Base-by-base conservation (phyloP, 2,329 filamentous ascomycete species). In the Blastomyces percursus region DNA sequence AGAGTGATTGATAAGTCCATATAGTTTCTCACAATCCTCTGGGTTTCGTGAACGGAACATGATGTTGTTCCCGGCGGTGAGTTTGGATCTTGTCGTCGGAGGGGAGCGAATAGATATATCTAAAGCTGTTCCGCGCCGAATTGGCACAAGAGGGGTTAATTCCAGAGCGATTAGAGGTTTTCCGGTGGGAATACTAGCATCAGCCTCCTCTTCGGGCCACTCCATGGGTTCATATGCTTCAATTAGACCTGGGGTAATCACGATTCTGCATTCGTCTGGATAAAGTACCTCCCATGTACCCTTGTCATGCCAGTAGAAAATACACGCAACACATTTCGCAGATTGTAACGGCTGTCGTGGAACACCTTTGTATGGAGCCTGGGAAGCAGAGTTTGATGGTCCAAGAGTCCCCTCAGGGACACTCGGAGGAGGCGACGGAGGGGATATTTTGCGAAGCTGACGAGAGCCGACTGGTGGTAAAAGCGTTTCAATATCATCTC, bases 21-120 rank as follows among this genome's bases (percentile, higher is more conserved):
- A 99, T 4, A 99, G 81, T 44, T 84, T 82, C 67, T 89, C 86
- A 71, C 92, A 95, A 65, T 96, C 93, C 52, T 85, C 82, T 2
- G 86, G 81, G 56, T 84, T 89, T 51, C 87, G 81, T 57, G 90
- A 90, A 51, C 94, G 88, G 82, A 97, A 94, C 80, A 95, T 93
- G 77, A 96, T 90, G 72, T 95, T 94, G 69, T 86, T 87, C 59
- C 87, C 82, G 71, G 77, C 46, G 82, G 81, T 83, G 62, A 96
- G 82, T 68, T 85, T 84, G 5, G 89, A 91, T 65, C 89, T 84
- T 42, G 81, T 73, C 7, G 89, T 88, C 32, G 92, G 88, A 1
- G 90, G 90, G 7, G 93, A 96, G 59, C 91, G 88, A 66, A 99
- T 90, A 67, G 95, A 94, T 61, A 99, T 90, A 73, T 99, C 94